Conservation (phyloP, 331 rosid genomes). For the Dryas integrifolia region DNA sequence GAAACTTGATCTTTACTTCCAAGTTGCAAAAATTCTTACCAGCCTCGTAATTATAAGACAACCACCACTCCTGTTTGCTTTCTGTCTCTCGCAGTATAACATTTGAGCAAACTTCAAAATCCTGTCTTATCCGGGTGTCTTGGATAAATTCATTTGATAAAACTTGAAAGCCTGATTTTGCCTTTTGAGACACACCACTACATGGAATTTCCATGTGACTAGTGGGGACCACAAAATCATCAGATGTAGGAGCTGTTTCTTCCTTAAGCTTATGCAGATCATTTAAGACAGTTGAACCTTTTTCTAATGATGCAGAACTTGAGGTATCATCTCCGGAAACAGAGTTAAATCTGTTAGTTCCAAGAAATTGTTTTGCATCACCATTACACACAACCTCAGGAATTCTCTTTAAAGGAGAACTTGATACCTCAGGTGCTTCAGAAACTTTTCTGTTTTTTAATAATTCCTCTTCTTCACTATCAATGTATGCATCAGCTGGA, state of each 20-base stretch:
- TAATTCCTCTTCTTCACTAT: conserved; percentile 41
- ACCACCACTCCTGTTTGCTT: conserved; percentile 29
- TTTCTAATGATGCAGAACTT: conserved; percentile 23
- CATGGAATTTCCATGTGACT: conserved; percentile 19
- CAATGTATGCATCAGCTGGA: conserved; percentile 64
- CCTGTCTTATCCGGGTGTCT: conserved; percentile 26
- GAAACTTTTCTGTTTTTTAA: conserved; percentile 33
- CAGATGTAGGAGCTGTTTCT: conserved; percentile 23
- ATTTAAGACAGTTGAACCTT: conserved; percentile 45
- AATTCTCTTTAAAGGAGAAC: conserved; percentile 36
- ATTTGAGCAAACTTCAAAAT: conserved; percentile 25
- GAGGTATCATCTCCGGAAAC: conserved; percentile 1
- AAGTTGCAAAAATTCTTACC: conserved; percentile 33
- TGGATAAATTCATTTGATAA: conserved; percentile 27
- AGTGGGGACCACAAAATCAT: conserved; percentile 21
- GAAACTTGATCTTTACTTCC: conserved; percentile 12
- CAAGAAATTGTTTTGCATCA: conserved; percentile 30
- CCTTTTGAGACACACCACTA: conserved; percentile 26
- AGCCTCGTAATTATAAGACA: conserved; percentile 25
- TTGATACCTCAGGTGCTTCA: conserved; percentile 33
- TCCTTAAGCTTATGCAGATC: conserved; percentile 33
- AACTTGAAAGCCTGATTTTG: conserved; percentile 21
- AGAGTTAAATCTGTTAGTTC: conserved; percentile 21
- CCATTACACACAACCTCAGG: conserved; percentile 34
- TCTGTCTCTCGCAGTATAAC: conserved; percentile 18